Base-by-base conservation (phyloP, 2,329 filamentous ascomycete species). In the Hysterium pulicare region DNA sequence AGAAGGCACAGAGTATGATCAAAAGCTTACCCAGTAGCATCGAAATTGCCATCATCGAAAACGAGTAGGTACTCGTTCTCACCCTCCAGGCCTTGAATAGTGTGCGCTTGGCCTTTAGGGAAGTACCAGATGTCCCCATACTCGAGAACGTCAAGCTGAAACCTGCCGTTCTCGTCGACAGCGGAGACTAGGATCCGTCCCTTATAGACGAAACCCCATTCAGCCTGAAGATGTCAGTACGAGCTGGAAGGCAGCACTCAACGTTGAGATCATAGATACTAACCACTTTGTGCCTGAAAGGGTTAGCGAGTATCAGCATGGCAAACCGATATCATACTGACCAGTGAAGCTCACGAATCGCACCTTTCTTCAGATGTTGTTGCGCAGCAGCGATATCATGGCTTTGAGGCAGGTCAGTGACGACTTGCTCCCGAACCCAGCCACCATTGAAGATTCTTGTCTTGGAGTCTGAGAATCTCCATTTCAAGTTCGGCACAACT, bases 121-220 rank as follows among this genome's bases (percentile, higher is more conserved):
- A 84, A 84, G 58, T 84, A 84, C 80, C 81, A 85, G 35, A 84
- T 77, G 46, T 85, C 82, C 13, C 82, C 81, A 35, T 75, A 79
- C 37, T 72, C 72, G 10, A 83, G 73, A 43, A 71, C 74, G 45
- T 79, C 75, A 20, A 73, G 68, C 53, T 79, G 70, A 54, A 78
- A 76, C 36, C 72, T 60, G 23, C 82, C 82, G 24, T 79, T 66
- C 55, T 84, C 78, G 46, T 85, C 78, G 3, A 85, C 81, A 1
- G 78, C 79, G 1, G 78, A 80, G 17, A 84, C 61, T 4, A 79
- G 58, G 5, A 85, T 71, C 2, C 72, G 72, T 4, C 82, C 82
- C 28, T 69, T 54, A 51, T 81, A 83, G 0, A 85, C 72, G 45
- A 82, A 78, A 1, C 80, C 81, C 81, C 82, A 85, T 69, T 85